phyloP scores from a whole-genome alignment of 352 stramenopile species.

The Phytophthora pinifolia region DNA sequence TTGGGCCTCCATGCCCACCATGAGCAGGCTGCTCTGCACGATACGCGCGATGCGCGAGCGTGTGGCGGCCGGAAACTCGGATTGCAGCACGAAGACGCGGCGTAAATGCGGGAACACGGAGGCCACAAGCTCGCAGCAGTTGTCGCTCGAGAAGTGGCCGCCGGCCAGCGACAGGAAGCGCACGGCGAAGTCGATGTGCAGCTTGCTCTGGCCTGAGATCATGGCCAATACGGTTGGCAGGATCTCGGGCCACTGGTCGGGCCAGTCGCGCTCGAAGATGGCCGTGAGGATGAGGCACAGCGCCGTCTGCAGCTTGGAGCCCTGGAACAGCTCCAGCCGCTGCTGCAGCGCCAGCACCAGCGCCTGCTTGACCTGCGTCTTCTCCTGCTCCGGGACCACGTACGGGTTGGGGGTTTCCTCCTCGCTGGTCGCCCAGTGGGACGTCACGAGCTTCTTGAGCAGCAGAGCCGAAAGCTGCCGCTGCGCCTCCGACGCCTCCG shows the following conservation, averaged over 20 bases:
- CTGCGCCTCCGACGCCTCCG: conserved; percentile 36
- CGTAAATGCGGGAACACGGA: conserved; percentile 75
- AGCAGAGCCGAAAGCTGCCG: conserved; percentile 73
- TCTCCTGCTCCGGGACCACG: conserved; percentile 65
- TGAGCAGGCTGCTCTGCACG: conserved; percentile 74
- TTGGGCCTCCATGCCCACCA: conserved; percentile 84
- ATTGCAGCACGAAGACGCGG: conserved; percentile 50
- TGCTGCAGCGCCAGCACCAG: conserved; percentile 64
- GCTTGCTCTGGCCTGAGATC: conserved; percentile 48
- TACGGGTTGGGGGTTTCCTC: conserved; percentile 32
- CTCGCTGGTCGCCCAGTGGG: conserved; percentile 58
- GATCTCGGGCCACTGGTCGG: conserved; percentile 80
- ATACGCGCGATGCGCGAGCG: conserved; percentile 67
- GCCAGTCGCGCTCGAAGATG: conserved; percentile 85
- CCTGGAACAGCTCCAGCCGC: conserved; percentile 52
- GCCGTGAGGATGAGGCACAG: conserved; percentile 74
- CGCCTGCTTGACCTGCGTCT: conserved; percentile 57
- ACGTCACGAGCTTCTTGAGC: conserved; percentile 75
- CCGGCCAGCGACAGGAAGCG: conserved; percentile 73
- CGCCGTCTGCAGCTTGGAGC: conserved; percentile 80
- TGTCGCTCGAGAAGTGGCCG: conserved; percentile 77
- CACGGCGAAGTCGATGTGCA: conserved; percentile 69
- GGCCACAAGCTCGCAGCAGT: conserved; percentile 76
- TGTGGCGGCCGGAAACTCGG: conserved; percentile 51
- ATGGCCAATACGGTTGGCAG: conserved; percentile 63